Evolutionary conservation across 1,139 yeast species (phyloP), one percentile per base, ranked within the genome.

Genomic region (Kodamaea plutei): DNA sequence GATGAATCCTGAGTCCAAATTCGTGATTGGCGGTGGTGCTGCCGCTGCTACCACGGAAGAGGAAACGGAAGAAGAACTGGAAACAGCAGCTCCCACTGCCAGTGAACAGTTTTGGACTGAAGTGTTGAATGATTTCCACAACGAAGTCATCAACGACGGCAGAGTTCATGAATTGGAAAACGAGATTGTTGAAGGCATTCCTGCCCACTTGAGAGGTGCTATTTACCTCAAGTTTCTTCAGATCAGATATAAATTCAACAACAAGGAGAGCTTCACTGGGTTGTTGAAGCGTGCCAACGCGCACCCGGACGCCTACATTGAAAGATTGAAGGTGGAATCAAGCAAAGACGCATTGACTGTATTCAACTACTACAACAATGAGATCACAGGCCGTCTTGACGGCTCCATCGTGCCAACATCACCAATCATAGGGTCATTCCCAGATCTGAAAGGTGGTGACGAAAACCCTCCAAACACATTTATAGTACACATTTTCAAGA

Each of bases 141-240:
- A 45, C 31, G 47, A 43, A 31, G 44, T 41, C 13, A 35, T 58
- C 6, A 39, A 43, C 19, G 43, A 47, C 4, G 44, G 48, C 19
- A 37, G 40, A 7, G 43, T 52, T 6, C 43, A 37, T 2, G 43
- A 47, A 14, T 42, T 64, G 26, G 69, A 64, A 29, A 30, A 32
- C 9, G 48, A 54, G 6, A 34, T 67, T 15, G 29, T 51, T 1
- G 31, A 37, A n/a, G 72, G 71, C 1, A 56, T 67, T 5, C 70
- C 73, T 1, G 43, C 30, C 1, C 35, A 42, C 1, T 39, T 60
- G 25, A 47, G 72, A 23, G 48, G 56, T 3, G 35, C 53, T 10
- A 55, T 63, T 0, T 68, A 67, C 37, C 44, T 58, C 33, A 62
- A 60, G 37, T 49, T 55, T 4, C 45, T 66, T 20, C 61, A 61